Evolutionary conservation across 1,139 yeast genomes (phyloP).

Genomic region (Geotrichum macrosporum): DNA sequence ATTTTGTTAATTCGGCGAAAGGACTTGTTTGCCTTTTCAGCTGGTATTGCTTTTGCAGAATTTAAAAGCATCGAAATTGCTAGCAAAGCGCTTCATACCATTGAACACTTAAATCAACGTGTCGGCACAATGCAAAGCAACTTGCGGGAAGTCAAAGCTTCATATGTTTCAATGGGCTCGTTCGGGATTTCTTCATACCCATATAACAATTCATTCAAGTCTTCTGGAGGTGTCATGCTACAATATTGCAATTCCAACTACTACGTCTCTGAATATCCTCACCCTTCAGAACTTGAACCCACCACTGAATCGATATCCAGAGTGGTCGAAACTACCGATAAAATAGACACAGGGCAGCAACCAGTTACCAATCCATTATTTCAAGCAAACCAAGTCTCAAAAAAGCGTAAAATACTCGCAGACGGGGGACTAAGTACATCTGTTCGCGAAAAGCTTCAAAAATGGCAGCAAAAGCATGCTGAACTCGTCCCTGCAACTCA

Average conservation of each 20-base stretch:
- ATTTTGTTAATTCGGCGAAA: slow-evolving; percentile 12
- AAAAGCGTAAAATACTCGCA: slow-evolving; percentile 4
- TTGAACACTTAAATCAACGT: slow-evolving; percentile 1
- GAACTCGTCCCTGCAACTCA: slow-evolving; percentile 4
- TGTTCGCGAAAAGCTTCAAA: slow-evolving; percentile 2
- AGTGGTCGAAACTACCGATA: neutral
- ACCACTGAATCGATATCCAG: neutral
- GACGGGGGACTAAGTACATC: neutral
- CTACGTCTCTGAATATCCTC: slow-evolving; percentile 17
- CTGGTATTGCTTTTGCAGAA: slow-evolving; percentile 22
- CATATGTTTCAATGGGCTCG: slow-evolving; percentile 20
- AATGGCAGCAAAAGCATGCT: slow-evolving; percentile 7
- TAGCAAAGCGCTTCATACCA: slow-evolving; percentile 5
- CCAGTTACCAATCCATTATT: neutral
- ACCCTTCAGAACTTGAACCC: neutral
- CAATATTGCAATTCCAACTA: slow-evolving; percentile 15
- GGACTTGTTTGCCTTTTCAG: slow-evolving; percentile 6
- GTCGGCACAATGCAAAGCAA: neutral
- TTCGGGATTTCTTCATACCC: slow-evolving; percentile 19
- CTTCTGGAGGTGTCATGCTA: slow-evolving; percentile 17
- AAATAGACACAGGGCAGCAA: neutral
- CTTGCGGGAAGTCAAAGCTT: slow-evolving; percentile 4
- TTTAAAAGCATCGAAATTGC: slow-evolving; percentile 11
- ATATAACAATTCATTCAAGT: slow-evolving; percentile 9
- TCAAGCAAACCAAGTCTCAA: neutral